Evolutionary conservation across 345 rosid genomes (phyloP).

Genomic region (Melaleuca alternifolia): DNA sequence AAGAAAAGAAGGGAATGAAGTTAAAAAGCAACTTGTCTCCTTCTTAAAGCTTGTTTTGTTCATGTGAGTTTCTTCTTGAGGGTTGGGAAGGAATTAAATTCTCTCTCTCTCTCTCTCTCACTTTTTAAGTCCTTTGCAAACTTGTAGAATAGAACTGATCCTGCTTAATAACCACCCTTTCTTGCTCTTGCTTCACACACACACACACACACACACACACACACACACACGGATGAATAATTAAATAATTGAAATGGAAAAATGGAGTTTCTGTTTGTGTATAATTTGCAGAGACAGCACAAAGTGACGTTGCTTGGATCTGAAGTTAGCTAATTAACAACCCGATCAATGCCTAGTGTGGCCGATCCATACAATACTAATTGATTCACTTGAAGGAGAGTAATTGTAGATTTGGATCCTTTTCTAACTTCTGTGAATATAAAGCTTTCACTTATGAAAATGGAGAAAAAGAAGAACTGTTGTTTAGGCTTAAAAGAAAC

Average conservation of each 20-base stretch:
- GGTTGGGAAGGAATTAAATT: conserved; percentile 6
- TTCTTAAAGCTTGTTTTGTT: not conserved
- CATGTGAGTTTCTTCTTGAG: conserved; percentile 1
- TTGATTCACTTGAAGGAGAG: conserved; percentile 25
- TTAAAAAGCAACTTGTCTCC: not conserved
- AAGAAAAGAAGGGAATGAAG: not conserved
- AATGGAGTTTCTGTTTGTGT: not conserved
- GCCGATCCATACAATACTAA: not conserved
- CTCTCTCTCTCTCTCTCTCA: not conserved
- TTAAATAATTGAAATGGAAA: conserved; percentile 15
- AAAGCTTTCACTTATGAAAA: not conserved
- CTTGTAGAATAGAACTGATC: not conserved
- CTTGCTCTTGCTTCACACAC: not conserved
- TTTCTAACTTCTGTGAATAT: not conserved
- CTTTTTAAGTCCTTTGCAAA: not conserved
- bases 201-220: not conserved
- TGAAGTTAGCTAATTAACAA: conserved; percentile 32
- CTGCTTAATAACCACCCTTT: not conserved
- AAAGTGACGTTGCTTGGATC: conserved; percentile 46
- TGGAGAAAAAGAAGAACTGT: not conserved
- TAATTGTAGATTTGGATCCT: conserved; percentile 15
- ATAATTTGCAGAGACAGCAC: not conserved
- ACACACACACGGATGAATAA: not conserved
- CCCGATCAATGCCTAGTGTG: conserved; percentile 6
- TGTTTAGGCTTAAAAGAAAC: conserved; percentile 2